Evolutionary conservation across 116 monocot genomes (phyloP), one percentile per base, ranked within the genome.

Genomic region (Iris pallida): DNA sequence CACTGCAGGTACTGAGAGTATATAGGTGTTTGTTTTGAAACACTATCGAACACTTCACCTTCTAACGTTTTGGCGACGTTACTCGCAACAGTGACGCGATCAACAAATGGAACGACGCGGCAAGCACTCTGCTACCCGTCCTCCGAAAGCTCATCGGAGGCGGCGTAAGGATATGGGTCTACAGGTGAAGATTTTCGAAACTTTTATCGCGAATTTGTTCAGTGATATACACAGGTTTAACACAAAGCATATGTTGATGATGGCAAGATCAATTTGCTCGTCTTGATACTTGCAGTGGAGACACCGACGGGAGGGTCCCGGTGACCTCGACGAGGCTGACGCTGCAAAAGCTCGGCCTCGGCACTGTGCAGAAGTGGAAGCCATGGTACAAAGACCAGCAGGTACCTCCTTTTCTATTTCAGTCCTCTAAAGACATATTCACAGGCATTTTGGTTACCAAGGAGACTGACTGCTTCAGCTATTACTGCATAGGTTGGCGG

Each of bases 1-100:
- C 92, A 90, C 54, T 97, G 97, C 92, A 92, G 97, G 92, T 92
- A 67, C 2, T 61, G 20, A 30, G 30, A 30, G 2, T 30, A n/a
- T n/a, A n/a, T n/a, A 30, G 30, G 30, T 30, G 30, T 30, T 30
- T 0, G n/a, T n/a, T 30, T 30, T 30, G 30, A 30, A 30, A 30
- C 3, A n/a, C 3, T 30, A 30, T 30, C 30, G 3, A 30, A 30
- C 30, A 30, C 3, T 30, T 30, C 30, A 5, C 14, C 6, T 52
- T 52, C 12, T 52, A 52, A 52, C 14, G 14, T 14, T 52, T 52
- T 10, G 51, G 8, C 6, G 14, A 52, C 6, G 51, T 10, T 10
- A 52, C 12, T 52, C 12, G 8, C 2, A 5, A 52, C 14, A 89
- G 89, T 71, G 64, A 80, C 60, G 71, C 9, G 16, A 80, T 89